Base-by-base conservation (phyloP, 163 green algal species). In the Coccomyxa subellipsoidea region DNA sequence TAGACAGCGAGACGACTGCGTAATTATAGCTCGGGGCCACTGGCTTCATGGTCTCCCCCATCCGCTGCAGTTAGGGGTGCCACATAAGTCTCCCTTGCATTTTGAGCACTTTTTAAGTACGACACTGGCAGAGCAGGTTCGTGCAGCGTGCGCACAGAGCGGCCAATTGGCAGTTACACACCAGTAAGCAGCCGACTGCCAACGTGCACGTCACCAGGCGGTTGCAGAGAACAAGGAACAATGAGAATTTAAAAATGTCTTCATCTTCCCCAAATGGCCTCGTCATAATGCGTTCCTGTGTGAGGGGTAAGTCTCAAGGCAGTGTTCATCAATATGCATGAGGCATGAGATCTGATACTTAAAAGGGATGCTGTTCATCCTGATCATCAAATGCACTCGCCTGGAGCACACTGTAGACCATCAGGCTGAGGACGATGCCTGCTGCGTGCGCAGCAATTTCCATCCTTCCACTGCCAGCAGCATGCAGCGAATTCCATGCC, bases 181-280 rank as follows among this genome's bases (percentile, higher is more conserved):
- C 84, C 40, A 94, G 71, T 47, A 96, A 81, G 29, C 92, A 53
- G 31, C 80, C 84, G 23, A 87, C 69, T 15, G 90, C 85, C 15
- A 92, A 81, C 0, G 89, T 84, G 54, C 80, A 92, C 0, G 94
- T 96, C 66, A 97, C 84, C 27, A 96, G 53, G 6, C 96, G 91
- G 89, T 99, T 99, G 88, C 90, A 96, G 21, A 99, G 88, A 39
- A 99, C 95, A 40, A 98, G 83, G 79, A 98, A 96, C 25, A 99
- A 88, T 7, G 90, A 94, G 85, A 92, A 93, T n/a, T 89, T 92
- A 82, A 98, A 99, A 0, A 88, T 82, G 35, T 93, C 89, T 7
- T 38, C 12, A 8, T 80, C 18, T n/a, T 87, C 89, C 34, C 85
- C 90, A 84, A 98, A 99, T 38, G 94, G 94, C 12, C 93, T 81